Conservation (phyloP, 202 grass and related monocot genomes). For the Carex sylvatica region DNA sequence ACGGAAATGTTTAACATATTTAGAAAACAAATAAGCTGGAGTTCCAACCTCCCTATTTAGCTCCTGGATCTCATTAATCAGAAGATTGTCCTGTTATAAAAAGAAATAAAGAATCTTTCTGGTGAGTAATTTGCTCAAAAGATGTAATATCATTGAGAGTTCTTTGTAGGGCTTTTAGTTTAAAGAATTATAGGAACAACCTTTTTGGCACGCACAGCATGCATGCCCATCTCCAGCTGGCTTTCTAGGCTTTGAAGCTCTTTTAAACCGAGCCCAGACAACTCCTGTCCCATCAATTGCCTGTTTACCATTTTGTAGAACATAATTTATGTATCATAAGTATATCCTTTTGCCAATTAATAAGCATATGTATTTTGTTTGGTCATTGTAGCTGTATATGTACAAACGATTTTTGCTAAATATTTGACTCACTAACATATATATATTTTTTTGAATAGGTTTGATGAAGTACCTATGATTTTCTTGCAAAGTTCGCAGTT, state of each 20-base stretch:
- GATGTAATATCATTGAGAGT: neutral
- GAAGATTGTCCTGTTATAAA: constrained; percentile 53
- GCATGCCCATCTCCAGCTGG: constrained; percentile 57
- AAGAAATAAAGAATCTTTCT: neutral
- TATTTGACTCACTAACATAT: neutral
- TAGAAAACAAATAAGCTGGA: constrained; percentile 8
- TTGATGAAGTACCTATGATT: constrained; percentile 62
- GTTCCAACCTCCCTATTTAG: constrained; percentile 53
- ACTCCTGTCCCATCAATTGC: constrained; percentile 68
- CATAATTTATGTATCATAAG: neutral
- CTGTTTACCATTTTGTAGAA: constrained; percentile 35
- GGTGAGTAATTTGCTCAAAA: neutral
- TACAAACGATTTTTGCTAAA: neutral
- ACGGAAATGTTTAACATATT: constrained; percentile 22
- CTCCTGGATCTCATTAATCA: constrained; percentile 67
- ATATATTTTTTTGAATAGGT: constrained; percentile 21
- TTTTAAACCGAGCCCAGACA: constrained; percentile 53
- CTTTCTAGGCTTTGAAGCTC: constrained; percentile 76
- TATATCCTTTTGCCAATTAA: neutral
- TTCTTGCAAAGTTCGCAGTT: constrained; percentile 97
- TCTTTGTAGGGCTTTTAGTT: neutral
- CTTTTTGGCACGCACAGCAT: constrained; percentile 56
- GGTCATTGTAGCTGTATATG: neutral
- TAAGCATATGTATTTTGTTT: neutral
- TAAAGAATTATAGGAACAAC: constrained; percentile 29